These are phyloP conservation scores for Geopyxis carbonaria DNA, from an alignment of 495 filamentous ascomycete genomes.

Conservation along the genomic window DNA sequence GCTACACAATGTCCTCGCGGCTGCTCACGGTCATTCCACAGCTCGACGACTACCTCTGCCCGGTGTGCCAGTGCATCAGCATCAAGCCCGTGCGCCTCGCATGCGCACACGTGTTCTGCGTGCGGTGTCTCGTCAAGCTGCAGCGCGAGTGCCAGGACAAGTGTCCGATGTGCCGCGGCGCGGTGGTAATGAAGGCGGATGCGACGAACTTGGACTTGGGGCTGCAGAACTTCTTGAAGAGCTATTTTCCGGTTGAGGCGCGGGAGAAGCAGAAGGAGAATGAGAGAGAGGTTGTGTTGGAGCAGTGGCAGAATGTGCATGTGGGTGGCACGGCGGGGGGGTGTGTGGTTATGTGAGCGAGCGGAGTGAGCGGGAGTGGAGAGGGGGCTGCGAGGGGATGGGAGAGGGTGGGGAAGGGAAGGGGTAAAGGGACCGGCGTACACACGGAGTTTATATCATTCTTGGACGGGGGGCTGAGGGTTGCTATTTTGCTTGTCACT, in stretches of 20 bases:
- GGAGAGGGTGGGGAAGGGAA: no score
- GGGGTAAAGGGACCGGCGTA: no score
- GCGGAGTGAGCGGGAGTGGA: no score
- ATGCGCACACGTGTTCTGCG: conserved; percentile 55
- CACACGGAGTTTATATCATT: no score
- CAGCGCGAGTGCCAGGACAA: conserved; percentile 39
- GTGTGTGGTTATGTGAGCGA: no score
- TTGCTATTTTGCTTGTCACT: no score
- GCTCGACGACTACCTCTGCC: conserved; percentile 53
- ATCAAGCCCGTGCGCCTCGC: conserved; percentile 49
- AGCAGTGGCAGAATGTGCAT: conserved; percentile 23
- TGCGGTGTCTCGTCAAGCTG: conserved; percentile 53
- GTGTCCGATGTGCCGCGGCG: conserved; percentile 51
- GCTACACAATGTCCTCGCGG: conserved; percentile 44
- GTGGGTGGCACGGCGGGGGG: conserved; percentile 4
- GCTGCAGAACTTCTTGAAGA: conserved; percentile 41
- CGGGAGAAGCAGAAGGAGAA: conserved; percentile 31
- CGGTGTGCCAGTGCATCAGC: conserved; percentile 50
- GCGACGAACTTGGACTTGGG: conserved; percentile 42
- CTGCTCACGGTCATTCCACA: conserved; percentile 51
- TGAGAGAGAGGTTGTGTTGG: conserved; percentile 20
- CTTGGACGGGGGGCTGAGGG: no score
- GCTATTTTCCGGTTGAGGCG: conserved; percentile 54
- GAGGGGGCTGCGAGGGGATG: no score
- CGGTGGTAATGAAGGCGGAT: conserved; percentile 43